Evolutionary conservation across 306 rosid genomes (phyloP).

Genomic region (Cucumis melo): DNA sequence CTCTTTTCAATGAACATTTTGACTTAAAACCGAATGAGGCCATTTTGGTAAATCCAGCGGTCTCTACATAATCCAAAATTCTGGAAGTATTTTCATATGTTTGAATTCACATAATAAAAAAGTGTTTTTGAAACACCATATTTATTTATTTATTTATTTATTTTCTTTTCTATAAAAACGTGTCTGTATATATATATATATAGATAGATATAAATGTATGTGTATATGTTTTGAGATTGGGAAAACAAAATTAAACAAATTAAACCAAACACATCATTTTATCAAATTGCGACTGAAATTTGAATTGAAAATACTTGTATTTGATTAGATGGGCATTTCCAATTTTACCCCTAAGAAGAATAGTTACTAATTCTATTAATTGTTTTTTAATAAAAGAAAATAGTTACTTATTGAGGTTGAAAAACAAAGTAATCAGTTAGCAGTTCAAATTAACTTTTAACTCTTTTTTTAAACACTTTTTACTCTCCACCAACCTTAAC

Average conservation of each 20-base stretch:
- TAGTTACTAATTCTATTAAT: background rate
- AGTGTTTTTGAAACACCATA: no score
- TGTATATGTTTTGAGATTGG: no score
- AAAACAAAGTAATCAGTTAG: background rate
- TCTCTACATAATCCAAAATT: background rate
- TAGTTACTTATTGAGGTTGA: background rate
- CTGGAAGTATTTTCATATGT: background rate
- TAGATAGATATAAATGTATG: no score
- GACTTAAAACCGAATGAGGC: background rate
- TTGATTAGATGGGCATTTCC: background rate
- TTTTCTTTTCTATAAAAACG: no score
- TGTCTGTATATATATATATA: no score
- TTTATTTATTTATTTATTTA: no score
- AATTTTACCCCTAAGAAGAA: background rate
- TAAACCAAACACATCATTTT: no score
- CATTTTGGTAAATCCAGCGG: background rate
- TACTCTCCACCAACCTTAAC: background rate
- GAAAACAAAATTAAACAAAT: no score
- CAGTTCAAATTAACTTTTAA: background rate
- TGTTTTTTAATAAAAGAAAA: background rate
- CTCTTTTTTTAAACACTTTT: no score
- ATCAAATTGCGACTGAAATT: background rate
- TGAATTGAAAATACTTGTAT: background rate
- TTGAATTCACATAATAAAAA: no score
- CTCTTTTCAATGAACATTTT: background rate